Percentiles rank a stretch among this genome's conserved stretches.
phyloP scores from a whole-genome alignment of 768 basidiomycete genomes.

The Lentinula sp. region DNA sequence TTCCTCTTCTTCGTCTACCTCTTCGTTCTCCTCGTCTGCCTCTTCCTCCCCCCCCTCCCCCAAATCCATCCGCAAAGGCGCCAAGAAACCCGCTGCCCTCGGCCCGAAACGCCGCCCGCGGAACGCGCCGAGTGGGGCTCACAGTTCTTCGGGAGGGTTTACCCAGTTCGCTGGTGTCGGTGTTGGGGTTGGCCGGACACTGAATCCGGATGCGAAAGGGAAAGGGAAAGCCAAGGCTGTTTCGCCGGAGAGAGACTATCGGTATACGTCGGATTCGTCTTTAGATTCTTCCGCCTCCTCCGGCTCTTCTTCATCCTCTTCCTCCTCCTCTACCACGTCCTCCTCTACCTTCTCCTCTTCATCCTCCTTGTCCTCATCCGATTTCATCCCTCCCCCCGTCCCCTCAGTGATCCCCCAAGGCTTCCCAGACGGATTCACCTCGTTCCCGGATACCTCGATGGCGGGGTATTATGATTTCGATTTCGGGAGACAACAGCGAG shows the following conservation, averaged over 20 bases:
- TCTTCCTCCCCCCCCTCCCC: neutral
- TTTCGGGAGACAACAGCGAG: no score
- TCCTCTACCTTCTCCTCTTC: neutral
- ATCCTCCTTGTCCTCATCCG: neutral
- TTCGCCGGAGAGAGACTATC: no score
- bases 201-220: no score
- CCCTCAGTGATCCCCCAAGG: neutral
- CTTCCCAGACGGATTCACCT: neutral
- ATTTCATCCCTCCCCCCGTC: neutral
- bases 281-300: neutral
- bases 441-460: neutral
- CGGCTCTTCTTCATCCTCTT: neutral
- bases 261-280: no score
- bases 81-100: neutral
- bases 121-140: neutral
- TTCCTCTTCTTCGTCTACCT: neutral
- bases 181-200: no score
- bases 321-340: neutral
- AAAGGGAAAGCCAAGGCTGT: no score
- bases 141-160: no score
- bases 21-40: neutral
- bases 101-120: neutral
- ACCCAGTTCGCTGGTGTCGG: no score
- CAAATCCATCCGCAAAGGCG: no score
- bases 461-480: neutral